phyloP scores from a whole-genome alignment of 257 asterid genomes.

The Perilla frutescens region DNA sequence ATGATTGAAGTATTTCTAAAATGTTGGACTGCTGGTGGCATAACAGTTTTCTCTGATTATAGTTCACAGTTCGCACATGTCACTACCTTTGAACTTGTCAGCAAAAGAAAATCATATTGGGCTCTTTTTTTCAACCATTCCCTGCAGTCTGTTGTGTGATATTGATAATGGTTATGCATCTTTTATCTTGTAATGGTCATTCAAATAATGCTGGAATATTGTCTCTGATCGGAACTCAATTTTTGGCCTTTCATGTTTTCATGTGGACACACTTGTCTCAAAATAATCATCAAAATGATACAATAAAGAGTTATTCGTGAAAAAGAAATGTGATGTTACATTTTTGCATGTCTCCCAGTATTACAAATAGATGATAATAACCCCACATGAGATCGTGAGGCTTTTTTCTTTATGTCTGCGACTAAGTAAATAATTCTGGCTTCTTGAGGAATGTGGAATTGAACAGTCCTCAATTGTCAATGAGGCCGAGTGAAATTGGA shows the following conservation, averaged over 20 bases:
- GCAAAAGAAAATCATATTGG: conserved; percentile 13
- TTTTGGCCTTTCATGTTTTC: background rate
- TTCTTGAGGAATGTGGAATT: conserved; percentile 16
- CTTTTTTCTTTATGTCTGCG: background rate
- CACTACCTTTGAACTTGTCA: conserved; percentile 2
- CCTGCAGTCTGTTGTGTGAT: background rate
- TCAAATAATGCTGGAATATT: background rate
- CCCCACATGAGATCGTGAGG: background rate
- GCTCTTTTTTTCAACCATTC: conserved; percentile 4
- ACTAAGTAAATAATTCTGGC: background rate
- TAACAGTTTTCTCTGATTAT: conserved; percentile 11
- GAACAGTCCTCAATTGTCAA: conserved; percentile 5
- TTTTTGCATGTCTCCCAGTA: background rate
- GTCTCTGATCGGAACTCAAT: background rate
- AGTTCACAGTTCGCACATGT: background rate
- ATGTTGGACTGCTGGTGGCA: conserved; percentile 8
- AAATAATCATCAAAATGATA: background rate
- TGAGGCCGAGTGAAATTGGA: background rate
- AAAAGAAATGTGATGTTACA: background rate
- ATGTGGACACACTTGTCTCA: conserved; percentile 11
- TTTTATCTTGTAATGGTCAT: conserved; percentile 15
- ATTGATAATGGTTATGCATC: conserved; percentile 16
- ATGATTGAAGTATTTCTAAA: background rate
- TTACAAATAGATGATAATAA: background rate
- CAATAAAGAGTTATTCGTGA: conserved; percentile 8